These are phyloP conservation scores for Bimuria novae-zelandiae DNA, from an alignment of 2,329 filamentous ascomycete species.

Conservation along the genomic window DNA sequence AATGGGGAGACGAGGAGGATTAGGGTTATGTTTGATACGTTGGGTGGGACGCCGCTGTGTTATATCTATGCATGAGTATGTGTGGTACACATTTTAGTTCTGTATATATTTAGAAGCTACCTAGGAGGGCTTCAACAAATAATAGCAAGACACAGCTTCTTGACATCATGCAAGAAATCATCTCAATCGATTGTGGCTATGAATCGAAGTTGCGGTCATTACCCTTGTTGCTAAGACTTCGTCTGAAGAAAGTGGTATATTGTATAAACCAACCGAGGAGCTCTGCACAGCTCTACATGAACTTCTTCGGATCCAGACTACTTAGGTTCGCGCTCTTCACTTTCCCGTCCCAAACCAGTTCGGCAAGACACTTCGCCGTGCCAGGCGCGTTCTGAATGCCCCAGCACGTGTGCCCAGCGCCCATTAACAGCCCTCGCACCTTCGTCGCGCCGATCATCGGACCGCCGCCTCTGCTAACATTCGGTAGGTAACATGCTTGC, in stretches of 20 bases:
- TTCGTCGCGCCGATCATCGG: constrained; percentile 79
- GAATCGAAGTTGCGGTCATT: no score
- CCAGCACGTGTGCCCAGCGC: constrained; percentile 95
- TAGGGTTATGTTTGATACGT: constrained; percentile 41
- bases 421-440: constrained; percentile 75
- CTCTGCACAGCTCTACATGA: constrained; percentile 13
- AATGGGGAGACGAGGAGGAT: neutral
- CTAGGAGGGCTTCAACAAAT: no score
- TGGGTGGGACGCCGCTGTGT: constrained; percentile 53
- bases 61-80: constrained; percentile 52
- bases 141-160: no score
- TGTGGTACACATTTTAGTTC: no score
- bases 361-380: constrained; percentile 60
- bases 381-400: constrained; percentile 94
- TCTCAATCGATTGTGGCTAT: no score
- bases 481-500: constrained; percentile 94
- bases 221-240: no score
- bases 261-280: no score
- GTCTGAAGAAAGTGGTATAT: no score
- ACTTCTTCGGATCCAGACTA: constrained; percentile 49
- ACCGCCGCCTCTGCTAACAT: constrained; percentile 63
- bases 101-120: no score
- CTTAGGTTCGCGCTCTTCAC: constrained; percentile 49
- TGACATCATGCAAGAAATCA: no score
- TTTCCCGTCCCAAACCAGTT: constrained; percentile 53